Percentiles rank a stretch among this genome's conserved stretches.
These are phyloP conservation scores for Colletotrichum australisinense DNA, from an alignment of 2,329 filamentous ascomycete species.

Conservation along the genomic window DNA sequence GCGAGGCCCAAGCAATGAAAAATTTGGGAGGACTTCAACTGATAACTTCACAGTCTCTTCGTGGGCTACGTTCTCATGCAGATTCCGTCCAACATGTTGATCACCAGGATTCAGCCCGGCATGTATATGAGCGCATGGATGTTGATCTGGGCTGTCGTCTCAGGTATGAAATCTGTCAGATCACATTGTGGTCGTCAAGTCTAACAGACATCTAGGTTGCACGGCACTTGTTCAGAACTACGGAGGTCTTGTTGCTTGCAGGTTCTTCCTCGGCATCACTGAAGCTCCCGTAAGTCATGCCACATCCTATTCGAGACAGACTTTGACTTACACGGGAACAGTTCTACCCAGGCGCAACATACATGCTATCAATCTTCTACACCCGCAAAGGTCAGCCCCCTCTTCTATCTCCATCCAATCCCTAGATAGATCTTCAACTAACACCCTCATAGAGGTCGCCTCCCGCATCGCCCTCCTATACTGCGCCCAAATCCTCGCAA, in stretches of 20 bases:
- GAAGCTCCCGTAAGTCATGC: slow-evolving; percentile 46
- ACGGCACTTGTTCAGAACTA: slow-evolving; percentile 50
- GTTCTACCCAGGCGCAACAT: slow-evolving; percentile 53
- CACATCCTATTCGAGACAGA: no score
- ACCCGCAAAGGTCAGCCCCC: slow-evolving; percentile 43
- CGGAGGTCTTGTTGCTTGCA: slow-evolving; percentile 46
- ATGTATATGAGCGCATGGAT: slow-evolving; percentile 55
- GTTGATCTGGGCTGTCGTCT: slow-evolving; percentile 53
- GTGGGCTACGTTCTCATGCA: slow-evolving; percentile 56
- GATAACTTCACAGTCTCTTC: slow-evolving; percentile 42
- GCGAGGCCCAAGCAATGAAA: slow-evolving; percentile 28
- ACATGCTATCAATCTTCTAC: slow-evolving; percentile 48
- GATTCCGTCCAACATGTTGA: slow-evolving; percentile 55
- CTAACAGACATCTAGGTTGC: slow-evolving; percentile 38
- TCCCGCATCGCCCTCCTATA: slow-evolving; percentile 68
- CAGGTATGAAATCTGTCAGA: slow-evolving; percentile 37
- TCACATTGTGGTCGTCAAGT: neutral
- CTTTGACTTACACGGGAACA: slow-evolving; percentile 6
- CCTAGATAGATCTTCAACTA: neutral
- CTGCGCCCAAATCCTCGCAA: slow-evolving; percentile 73
- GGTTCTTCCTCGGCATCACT: slow-evolving; percentile 53
- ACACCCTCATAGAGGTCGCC: slow-evolving; percentile 61
- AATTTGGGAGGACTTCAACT: neutral
- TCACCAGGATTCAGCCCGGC: slow-evolving; percentile 54
- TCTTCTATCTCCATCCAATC: no score